A percentile compares a stretch with the other conserved stretches of the same genome.
These are phyloP conservation scores for Pezicula neosporulosa DNA, from an alignment of 2,329 filamentous ascomycete genomes.

Conservation along the genomic window DNA sequence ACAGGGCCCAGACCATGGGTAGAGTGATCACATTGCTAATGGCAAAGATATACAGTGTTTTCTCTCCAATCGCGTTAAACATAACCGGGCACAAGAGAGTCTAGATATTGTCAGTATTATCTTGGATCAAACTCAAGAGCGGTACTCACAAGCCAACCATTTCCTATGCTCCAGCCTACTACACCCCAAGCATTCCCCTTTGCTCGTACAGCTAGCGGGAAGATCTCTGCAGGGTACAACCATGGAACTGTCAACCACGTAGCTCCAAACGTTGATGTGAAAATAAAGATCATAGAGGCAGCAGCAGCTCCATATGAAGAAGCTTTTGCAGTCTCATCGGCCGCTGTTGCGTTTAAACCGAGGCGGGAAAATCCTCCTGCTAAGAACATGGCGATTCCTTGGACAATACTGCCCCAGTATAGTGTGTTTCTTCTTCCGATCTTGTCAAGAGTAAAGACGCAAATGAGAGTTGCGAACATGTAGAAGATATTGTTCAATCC, in stretches of 20 bases:
- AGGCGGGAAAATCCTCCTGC: slow-evolving; percentile 58
- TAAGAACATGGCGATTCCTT: slow-evolving; percentile 65
- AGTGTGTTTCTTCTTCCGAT: slow-evolving; percentile 68
- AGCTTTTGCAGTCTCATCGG: slow-evolving; percentile 41
- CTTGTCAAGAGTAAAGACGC: slow-evolving; percentile 65
- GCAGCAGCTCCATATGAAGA: slow-evolving; percentile 59
- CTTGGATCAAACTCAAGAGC: slow-evolving; percentile 15
- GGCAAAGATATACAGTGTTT: slow-evolving; percentile 72
- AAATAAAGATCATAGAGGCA: slow-evolving; percentile 68
- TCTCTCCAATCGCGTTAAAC: slow-evolving; percentile 59
- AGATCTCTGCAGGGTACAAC: slow-evolving; percentile 71
- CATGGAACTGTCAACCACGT: slow-evolving; percentile 52
- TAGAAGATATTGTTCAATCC: slow-evolving; percentile 54
- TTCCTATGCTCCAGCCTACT: slow-evolving; percentile 73
- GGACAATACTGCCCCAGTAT: slow-evolving; percentile 63
- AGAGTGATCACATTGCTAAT: slow-evolving; percentile 63
- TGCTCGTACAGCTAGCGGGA: slow-evolving; percentile 66
- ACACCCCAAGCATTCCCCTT: slow-evolving; percentile 76
- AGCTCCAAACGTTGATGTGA: slow-evolving; percentile 57
- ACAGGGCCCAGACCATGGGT: slow-evolving; percentile 64
- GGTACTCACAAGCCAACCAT: slow-evolving; percentile 55
- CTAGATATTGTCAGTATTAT: slow-evolving; percentile 24
- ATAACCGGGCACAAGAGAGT: slow-evolving; percentile 31
- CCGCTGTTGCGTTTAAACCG: slow-evolving; percentile 43
- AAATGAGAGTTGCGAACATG: slow-evolving; percentile 63